Evolutionary conservation across 2,329 filamentous ascomycete species (phyloP).

Genomic region (Tolypocladium endophyticum): DNA sequence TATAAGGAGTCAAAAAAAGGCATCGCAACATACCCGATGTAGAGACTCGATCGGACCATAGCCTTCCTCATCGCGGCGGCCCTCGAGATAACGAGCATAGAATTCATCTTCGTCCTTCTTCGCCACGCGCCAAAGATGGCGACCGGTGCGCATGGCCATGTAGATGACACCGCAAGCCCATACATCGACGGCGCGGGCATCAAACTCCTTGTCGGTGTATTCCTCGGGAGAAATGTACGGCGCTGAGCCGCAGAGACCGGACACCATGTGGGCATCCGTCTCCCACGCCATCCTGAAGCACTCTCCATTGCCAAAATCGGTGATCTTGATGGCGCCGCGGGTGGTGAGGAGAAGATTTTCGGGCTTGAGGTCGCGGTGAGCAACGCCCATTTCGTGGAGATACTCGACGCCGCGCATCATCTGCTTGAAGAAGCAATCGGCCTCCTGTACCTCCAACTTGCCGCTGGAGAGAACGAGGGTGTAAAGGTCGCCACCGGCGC

Average conservation of each 20-base stretch:
- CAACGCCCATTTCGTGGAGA: conserved; percentile 98
- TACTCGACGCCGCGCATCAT: conserved; percentile 99
- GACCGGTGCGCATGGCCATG: conserved; percentile 97
- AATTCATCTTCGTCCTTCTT: conserved; percentile 97
- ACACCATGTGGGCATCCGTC: conserved; percentile 95
- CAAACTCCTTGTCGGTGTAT: conserved; percentile 90
- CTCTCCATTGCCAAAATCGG: conserved; percentile 96
- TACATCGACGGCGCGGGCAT: conserved; percentile 92
- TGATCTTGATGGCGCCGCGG: conserved; percentile 89
- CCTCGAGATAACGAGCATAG: conserved; percentile 87
- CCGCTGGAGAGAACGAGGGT: conserved; percentile 83
- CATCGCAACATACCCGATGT: conserved; percentile 64
- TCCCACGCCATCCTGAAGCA: conserved; percentile 99
- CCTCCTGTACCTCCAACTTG: conserved; percentile 84
- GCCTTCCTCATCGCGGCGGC: conserved; percentile 85
- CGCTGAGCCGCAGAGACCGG: conserved; percentile 88
- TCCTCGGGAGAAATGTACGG: conserved; percentile 97
- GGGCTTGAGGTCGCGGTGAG: conserved; percentile 91
- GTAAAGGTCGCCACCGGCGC: conserved; percentile 90
- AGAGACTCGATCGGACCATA: conserved; percentile 94
- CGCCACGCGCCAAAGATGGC: conserved; percentile 93
- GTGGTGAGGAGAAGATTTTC: conserved; percentile 93
- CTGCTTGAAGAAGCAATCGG: conserved; percentile 98
- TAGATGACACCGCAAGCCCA: conserved; percentile 99
- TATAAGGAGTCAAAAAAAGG: neutral